Conservation (phyloP, 192 early-diverging fungal genomes). For the Podila clonocystis region DNA sequence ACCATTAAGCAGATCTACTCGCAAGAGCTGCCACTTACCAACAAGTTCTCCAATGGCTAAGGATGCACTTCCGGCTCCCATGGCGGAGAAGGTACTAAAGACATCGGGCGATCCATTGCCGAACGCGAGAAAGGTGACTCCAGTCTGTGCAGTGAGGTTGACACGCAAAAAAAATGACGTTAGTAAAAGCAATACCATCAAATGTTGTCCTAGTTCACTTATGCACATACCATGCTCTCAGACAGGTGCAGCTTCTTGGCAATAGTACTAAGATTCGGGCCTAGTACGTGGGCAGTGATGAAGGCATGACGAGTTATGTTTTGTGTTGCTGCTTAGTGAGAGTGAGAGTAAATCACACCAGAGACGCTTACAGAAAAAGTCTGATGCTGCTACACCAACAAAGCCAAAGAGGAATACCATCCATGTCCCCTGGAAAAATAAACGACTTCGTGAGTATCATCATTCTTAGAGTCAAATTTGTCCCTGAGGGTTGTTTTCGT, state of each 20-base stretch:
- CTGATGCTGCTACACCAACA: slow-evolving; percentile 82
- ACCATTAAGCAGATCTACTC: neutral
- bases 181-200: neutral
- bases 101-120: slow-evolving; percentile 96
- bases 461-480: neutral
- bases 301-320: neutral
- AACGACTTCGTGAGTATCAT: neutral
- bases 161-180: neutral
- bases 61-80: slow-evolving; percentile 73
- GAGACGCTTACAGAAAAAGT: slow-evolving; percentile 76
- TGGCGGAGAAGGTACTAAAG: slow-evolving; percentile 87
- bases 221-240: slow-evolving; percentile 75
- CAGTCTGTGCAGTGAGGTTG: slow-evolving; percentile 56
- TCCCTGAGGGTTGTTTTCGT: neutral
- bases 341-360: neutral
- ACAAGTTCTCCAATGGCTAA: slow-evolving; percentile 94
- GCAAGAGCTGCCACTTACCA: slow-evolving; percentile 58
- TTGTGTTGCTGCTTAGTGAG: neutral
- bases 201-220: neutral
- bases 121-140: slow-evolving; percentile 81
- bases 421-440: slow-evolving; percentile 65
- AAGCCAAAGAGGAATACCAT: slow-evolving; percentile 77
- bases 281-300: slow-evolving; percentile 20
- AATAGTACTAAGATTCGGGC: slow-evolving; percentile 88
- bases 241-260: slow-evolving; percentile 77